A percentile compares a stretch with the other conserved stretches of the same genome.
Conservation (phyloP, 768 basidiomycete genomes). For the Amanita subjunquillea region DNA sequence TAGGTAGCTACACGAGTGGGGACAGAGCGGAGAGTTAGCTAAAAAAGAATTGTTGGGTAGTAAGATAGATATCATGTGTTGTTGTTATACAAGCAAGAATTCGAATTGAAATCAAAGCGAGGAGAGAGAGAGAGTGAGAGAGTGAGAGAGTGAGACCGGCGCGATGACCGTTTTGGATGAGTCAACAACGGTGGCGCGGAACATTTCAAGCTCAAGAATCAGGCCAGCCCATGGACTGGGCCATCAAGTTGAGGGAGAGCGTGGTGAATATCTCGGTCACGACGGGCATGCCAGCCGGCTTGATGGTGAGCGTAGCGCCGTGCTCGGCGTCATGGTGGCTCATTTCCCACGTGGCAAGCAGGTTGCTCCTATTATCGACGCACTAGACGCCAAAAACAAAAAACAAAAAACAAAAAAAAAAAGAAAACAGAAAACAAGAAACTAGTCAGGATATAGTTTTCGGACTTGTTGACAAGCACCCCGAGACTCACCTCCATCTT, state of each 20-base stretch:
- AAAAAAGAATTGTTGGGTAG: too few species aligned
- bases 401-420: not conserved
- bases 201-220: not conserved
- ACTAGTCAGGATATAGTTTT: not conserved
- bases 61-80: too few species aligned
- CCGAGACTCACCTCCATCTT: conserved; percentile 53
- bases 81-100: too few species aligned
- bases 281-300: conserved; percentile 43
- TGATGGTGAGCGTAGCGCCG: conserved; percentile 51
- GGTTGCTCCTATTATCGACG: conserved; percentile 36
- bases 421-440: not conserved
- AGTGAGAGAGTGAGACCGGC: too few species aligned
- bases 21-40: too few species aligned
- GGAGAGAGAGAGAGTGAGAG: too few species aligned
- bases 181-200: not conserved
- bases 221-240: conserved; percentile 47
- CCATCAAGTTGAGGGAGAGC: conserved; percentile 65
- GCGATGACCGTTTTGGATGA: too few species aligned
- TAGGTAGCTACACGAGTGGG: too few species aligned
- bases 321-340: conserved; percentile 45
- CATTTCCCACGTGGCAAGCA: conserved; percentile 60
- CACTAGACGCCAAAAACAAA: conserved; percentile 34
- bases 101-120: too few species aligned
- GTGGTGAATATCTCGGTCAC: conserved; percentile 75
- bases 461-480: not conserved